Conservation (phyloP, 257 asterid genomes). For the Avicennia marina region DNA sequence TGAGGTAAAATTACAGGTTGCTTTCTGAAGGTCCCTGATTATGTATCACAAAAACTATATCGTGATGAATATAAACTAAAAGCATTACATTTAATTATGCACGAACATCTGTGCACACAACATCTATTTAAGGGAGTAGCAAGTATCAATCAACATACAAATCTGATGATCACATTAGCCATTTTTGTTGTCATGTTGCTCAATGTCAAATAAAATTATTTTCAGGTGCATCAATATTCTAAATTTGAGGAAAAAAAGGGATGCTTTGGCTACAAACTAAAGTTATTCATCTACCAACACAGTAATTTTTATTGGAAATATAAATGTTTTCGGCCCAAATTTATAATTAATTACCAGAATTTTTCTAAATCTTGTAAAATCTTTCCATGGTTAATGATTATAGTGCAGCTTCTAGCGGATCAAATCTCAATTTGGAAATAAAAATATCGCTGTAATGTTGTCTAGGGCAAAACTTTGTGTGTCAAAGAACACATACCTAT, state of each 20-base stretch:
- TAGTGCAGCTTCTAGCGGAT: background rate
- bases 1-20: constrained; percentile 79
- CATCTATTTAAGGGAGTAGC: background rate
- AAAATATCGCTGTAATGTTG: background rate
- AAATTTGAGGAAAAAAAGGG: too few species aligned
- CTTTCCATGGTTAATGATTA: background rate
- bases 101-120: background rate
- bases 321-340: background rate
- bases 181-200: background rate
- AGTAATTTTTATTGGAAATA: too few species aligned
- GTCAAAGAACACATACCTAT: constrained; percentile 49
- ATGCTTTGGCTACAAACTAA: too few species aligned
- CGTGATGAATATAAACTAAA: constrained; percentile 2
- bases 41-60: constrained; percentile 19
- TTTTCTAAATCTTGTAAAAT: background rate
- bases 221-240: background rate
- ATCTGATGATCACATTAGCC: background rate
- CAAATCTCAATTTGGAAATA: background rate
- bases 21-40: constrained; percentile 90
- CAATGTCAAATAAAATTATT: background rate
- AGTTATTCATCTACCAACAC: too few species aligned
- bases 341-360: background rate
- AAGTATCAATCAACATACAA: background rate
- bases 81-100: background rate
- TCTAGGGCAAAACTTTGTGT: background rate